These are phyloP conservation scores for Leccinum angustisporum DNA, from an alignment of 1,284 basidiomycete genomes.

Conservation along the genomic window DNA sequence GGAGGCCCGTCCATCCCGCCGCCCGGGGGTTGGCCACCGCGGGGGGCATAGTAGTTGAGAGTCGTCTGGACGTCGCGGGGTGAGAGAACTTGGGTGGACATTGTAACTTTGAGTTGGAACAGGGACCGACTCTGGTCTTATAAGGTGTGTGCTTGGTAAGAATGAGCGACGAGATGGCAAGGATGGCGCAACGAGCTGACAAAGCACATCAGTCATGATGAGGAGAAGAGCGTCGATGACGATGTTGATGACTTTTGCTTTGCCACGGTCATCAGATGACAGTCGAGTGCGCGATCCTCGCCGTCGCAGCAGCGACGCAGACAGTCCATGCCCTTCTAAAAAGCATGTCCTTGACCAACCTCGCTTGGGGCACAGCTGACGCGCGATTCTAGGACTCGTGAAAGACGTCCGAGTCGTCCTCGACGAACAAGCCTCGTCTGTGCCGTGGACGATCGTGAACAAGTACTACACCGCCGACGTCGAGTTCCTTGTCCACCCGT, in stretches of 20 bases:
- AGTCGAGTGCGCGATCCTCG: conserved; percentile 29
- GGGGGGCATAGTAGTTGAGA: conserved; percentile 31
- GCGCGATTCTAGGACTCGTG: conserved; percentile 29
- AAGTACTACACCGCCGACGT: conserved; percentile 84
- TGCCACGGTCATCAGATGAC: conserved; percentile 5
- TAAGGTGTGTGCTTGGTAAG: conserved; percentile 17
- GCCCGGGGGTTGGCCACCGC: conserved; percentile 24
- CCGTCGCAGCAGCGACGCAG: conserved; percentile 25
- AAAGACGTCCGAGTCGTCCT: conserved; percentile 21
- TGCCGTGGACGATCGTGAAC: conserved; percentile 81
- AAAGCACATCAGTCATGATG: conserved; percentile 10
- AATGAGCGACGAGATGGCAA: neutral
- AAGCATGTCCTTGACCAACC: conserved; percentile 18
- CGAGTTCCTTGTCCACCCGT: conserved; percentile 56
- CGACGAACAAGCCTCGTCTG: conserved; percentile 23
- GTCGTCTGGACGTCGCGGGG: conserved; percentile 31
- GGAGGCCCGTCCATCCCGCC: no score
- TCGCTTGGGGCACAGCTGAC: conserved; percentile 20
- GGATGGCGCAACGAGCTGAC: conserved; percentile 16
- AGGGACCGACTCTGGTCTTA: conserved; percentile 3
- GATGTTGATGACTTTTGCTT: neutral
- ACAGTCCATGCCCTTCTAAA: conserved; percentile 25
- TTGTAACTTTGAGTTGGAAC: conserved; percentile 2
- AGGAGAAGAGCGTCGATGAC: neutral
- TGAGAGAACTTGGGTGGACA: conserved; percentile 19